Evolutionary conservation across 169 alveolate genomes (phyloP), one percentile per base, ranked within the genome.

Genomic region (Plasmodium relictum): DNA sequence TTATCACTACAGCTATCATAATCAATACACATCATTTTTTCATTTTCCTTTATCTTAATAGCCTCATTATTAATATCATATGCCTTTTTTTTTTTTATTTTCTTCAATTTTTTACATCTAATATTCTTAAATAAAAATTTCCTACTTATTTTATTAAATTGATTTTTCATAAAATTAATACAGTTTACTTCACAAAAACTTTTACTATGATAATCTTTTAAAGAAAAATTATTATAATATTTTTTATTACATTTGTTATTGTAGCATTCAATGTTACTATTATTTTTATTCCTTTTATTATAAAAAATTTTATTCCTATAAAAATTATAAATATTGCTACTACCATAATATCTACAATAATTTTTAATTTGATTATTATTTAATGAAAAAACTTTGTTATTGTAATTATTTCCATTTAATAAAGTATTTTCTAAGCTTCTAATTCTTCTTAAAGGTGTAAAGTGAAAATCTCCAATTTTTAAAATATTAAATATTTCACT

Each of bases 381-480:
- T 31, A 31, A 31, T 31, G 39, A 31, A 31, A 31, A 31, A 31
- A 31, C 39, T 31, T 31, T 22, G 31, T 6, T 16, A 7, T 56
- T 4, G 31, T 56, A 22, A 6, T 9, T 18, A 18, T 16, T 56
- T 56, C 66, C 20, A 56, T 56, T 56, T 44, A 42, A 16, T 44
- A 69, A 2, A 20, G 16, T 42, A 9, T 26, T 10, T 16, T 71
- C 83, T 2, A 71, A 31, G 61, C 83, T 71, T 39, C 66, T 71
- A 52, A 20, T 50, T n/a, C n/a, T 71, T 22, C 24, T 71, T 39
- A 71, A 50, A 8, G 39, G 24, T 63, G 68, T 48, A 71, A 52
- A 52, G 18, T 71, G 22, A 20, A 71, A 71, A 71, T 18, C 18
- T 12, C 48, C 68, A 0, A 12, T 42, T 52, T 52, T 58, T 26